Percentiles rank a stretch among this genome's conserved stretches.
Evolutionary conservation across 164 flowering plant genomes (phyloP).

Genomic region (Liriodendron chinense): DNA sequence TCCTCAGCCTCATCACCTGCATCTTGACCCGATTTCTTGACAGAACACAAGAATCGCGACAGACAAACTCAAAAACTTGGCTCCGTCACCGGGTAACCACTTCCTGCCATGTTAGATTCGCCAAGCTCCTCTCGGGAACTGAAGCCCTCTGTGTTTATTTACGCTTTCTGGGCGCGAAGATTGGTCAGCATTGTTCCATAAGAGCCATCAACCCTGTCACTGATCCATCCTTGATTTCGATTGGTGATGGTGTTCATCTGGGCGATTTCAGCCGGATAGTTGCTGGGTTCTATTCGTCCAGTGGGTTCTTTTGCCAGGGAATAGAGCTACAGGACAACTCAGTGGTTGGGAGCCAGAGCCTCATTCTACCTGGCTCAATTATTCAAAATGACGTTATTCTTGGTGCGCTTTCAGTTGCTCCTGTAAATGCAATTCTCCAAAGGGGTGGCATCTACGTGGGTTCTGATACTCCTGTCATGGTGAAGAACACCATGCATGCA

Average conservation of each 20-base stretch:
- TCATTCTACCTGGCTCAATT: conserved; percentile 60
- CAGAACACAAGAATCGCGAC: conserved; percentile 23
- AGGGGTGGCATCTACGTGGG: conserved; percentile 69
- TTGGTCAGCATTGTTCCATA: conserved; percentile 67
- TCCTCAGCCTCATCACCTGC: conserved; percentile 47
- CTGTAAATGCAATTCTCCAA: conserved; percentile 54
- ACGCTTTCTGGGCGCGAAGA: conserved; percentile 57
- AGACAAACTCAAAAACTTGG: conserved; percentile 41
- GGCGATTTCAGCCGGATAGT: conserved; percentile 73
- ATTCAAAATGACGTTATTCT: conserved; percentile 58
- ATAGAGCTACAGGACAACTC: conserved; percentile 55
- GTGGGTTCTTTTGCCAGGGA: conserved; percentile 30
- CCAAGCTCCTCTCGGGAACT: conserved; percentile 68
- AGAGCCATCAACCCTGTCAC: conserved; percentile 68
- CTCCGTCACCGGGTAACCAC: conserved; percentile 41
- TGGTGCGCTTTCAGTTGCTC: conserved; percentile 77
- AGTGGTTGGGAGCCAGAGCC: conserved; percentile 67
- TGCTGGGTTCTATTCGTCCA: conserved; percentile 48
- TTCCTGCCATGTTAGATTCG: conserved; percentile 64
- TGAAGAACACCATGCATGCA: conserved; percentile 56
- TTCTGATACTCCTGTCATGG: conserved; percentile 59
- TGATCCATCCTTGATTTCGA: conserved; percentile 47
- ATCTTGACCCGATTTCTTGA: conserved; percentile 26
- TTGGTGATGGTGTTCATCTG: conserved; percentile 64
- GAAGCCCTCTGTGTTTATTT: conserved; percentile 73